phyloP scores from a whole-genome alignment of 306 rosid genomes.

The Castanospermum australe region DNA sequence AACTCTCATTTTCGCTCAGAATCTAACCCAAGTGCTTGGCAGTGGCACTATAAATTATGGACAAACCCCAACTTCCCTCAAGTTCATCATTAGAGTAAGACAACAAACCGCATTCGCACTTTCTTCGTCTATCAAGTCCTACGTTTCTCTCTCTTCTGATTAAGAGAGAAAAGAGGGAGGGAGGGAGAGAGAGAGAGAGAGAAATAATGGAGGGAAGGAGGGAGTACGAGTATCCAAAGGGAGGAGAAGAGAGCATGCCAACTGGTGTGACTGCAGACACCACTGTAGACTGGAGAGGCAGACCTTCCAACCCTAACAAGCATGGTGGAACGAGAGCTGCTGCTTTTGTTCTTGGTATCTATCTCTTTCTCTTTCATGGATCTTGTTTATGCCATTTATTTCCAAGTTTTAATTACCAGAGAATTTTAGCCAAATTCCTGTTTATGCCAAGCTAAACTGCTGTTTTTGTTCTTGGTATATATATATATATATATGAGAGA shows the following conservation, averaged over 20 bases:
- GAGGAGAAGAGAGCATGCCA: conserved; percentile 22
- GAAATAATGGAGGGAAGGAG: conserved; percentile 25
- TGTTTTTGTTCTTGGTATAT: background rate
- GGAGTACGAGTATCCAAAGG: conserved; percentile 24
- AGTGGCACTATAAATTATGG: conserved; percentile 31
- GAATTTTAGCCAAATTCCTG: too few relatives aligned
- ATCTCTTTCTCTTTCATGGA: background rate
- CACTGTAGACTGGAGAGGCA: conserved; percentile 78
- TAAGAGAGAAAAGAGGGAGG: conserved; percentile 13
- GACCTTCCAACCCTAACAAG: conserved; percentile 50
- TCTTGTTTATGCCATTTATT: too few relatives aligned
- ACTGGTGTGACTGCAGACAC: conserved; percentile 23
- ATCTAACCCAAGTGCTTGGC: background rate
- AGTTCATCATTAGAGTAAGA: conserved; percentile 11
- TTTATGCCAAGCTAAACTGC: background rate
- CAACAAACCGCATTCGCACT: conserved; percentile 1
- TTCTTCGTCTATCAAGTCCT: background rate
- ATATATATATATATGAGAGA: too few relatives aligned
- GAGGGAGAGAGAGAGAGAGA: background rate
- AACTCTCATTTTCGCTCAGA: background rate
- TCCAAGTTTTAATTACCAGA: background rate
- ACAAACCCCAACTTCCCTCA: conserved; percentile 11
- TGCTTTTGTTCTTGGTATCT: conserved; percentile 61
- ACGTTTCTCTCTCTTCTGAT: background rate
- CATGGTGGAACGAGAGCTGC: conserved; percentile 82